Percentiles rank a stretch among this genome's conserved stretches.
Evolutionary conservation across 805 yeast genomes (phyloP).

Genomic region (Pichia heedii): DNA sequence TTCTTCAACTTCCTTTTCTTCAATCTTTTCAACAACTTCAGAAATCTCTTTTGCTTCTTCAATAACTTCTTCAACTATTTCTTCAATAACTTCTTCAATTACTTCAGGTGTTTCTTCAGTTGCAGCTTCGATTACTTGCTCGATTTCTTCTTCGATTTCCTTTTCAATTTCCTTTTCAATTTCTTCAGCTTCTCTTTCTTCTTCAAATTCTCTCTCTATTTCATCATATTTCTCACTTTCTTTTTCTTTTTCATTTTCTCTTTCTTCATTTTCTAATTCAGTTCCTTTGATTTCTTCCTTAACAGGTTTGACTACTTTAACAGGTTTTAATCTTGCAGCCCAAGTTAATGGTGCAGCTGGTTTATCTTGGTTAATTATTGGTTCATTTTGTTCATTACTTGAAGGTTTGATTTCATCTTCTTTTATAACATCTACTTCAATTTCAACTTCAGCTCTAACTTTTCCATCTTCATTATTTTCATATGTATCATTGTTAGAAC

Average conservation of each 20-base stretch:
- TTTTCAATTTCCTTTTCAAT: background rate
- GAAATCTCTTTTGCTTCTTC: constrained; percentile 4
- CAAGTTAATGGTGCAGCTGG: background rate
- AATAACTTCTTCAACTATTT: constrained; percentile 1
- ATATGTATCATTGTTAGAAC: background rate
- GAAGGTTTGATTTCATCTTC: constrained; percentile 3
- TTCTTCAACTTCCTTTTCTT: constrained; percentile 5
- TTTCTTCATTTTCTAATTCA: background rate
- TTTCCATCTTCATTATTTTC: background rate
- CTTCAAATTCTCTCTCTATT: constrained; percentile 4
- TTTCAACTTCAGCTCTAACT: background rate
- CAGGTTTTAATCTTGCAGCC: background rate
- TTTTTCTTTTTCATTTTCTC: constrained; percentile 5
- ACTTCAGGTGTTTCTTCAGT: constrained; percentile 21
- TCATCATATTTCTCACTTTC: constrained; percentile 1
- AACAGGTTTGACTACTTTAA: background rate
- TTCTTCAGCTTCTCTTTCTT: background rate
- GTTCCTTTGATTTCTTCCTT: constrained; percentile 1
- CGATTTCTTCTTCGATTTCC: constrained; percentile 12
- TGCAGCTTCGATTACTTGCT: no score
- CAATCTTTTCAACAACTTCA: constrained; percentile 5
- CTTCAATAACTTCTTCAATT: constrained; percentile 8
- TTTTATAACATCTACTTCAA: background rate
- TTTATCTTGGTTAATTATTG: background rate
- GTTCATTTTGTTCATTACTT: background rate